Base-by-base conservation (phyloP, 305 asterid species). In the Solanum aculeatissimum region DNA sequence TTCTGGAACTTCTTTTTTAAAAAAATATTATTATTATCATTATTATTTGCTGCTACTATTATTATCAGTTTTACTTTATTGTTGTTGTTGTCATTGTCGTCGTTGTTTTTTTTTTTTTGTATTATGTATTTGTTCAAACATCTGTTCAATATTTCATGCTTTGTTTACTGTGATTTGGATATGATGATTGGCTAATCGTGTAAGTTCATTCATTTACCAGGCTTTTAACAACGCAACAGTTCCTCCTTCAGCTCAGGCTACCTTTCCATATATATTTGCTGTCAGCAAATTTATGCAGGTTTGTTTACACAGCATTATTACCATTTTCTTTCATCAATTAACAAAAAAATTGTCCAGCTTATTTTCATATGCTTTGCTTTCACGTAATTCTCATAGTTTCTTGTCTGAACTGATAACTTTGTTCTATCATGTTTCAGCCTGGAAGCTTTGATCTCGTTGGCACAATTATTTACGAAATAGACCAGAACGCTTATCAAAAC, bases 281-380 rank as follows among this genome's bases (percentile, higher is more conserved):
- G 93, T 97, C 78, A 97, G 98, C 98, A 97, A 97, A 93, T 97
- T 97, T 90, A 91, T 97, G 85, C 99, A 97, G 97, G 99, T 93
- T 89, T 88, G 86, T 58, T 82, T 85, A 55, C 53, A 27, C 45
- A 19, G 55, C 12, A 62, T 29, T 11, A 27, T 85, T 29, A 4
- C 43, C 47, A 68, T 84, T 68, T 85, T n/a, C 16, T 42, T 43
- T 32, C 23, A 51, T 51, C 65, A 25, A 25, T 7, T 47, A 49
- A 75, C 16, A 25, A 75, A 49, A 21, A 75, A 23, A 45, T 23
- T 23, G 23, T 25, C 21, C 81, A 1, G 40, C 43, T 15, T 74
- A 47, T 47, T 25, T 49, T 47, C 62, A 47, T 25, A 15, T 49
- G 27, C 9, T 51, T 71, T 77, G 27, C 65, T 51, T 29, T 27